Conservation (phyloP, 352 stramenopile species). For the Poterioochromonas sp. region DNA sequence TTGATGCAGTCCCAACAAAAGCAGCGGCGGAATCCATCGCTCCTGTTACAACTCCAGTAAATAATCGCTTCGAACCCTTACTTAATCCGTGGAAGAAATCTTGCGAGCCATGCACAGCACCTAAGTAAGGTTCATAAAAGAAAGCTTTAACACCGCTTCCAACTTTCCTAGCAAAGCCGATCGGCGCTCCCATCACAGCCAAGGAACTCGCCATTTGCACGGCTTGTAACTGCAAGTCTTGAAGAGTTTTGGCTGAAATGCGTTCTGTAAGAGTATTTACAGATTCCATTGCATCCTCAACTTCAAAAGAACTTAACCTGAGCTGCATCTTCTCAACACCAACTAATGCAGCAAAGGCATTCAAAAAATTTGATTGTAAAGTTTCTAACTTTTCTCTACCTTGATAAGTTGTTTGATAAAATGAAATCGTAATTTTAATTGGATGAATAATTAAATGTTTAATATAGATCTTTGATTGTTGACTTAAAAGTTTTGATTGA, state of each 20-base stretch:
- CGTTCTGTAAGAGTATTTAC: constrained; percentile 49
- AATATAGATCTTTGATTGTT: constrained; percentile 29
- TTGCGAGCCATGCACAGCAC: constrained; percentile 34
- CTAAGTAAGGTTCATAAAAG: constrained; percentile 65
- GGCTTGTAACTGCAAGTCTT: constrained; percentile 35
- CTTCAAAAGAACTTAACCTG: constrained; percentile 59
- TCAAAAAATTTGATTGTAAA: constrained; percentile 15
- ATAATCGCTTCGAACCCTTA: constrained; percentile 29
- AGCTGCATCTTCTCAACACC: constrained; percentile 29
- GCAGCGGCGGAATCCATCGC: constrained; percentile 35
- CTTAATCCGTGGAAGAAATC: constrained; percentile 35
- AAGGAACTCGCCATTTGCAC: constrained; percentile 59
- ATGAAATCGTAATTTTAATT: constrained; percentile 25
- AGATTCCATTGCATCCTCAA: constrained; percentile 74
- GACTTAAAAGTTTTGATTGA: not conserved
- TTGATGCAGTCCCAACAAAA: constrained; percentile 33
- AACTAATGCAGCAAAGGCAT: not conserved
- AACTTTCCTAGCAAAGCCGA: constrained; percentile 71
- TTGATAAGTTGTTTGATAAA: constrained; percentile 21
- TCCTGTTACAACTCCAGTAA: constrained; percentile 37
- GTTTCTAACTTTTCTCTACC: constrained; percentile 10
- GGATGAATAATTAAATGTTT: constrained; percentile 32
- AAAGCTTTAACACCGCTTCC: constrained; percentile 78
- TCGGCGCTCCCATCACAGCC: constrained; percentile 73
- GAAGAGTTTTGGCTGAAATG: constrained; percentile 36